Conservation (phyloP, 2,329 filamentous ascomycete species). For the Aspergillus uvarum region DNA sequence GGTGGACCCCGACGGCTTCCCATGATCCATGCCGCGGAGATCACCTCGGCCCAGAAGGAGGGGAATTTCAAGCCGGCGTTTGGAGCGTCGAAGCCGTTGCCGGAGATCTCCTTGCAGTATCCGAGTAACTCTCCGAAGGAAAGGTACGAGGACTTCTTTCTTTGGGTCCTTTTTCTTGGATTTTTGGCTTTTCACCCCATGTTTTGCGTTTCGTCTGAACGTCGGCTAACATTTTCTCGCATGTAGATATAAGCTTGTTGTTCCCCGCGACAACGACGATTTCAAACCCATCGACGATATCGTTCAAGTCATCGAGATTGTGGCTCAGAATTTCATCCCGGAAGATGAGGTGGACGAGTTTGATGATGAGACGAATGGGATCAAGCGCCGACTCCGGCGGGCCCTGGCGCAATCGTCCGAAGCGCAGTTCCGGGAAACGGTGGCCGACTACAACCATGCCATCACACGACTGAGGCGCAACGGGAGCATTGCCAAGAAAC, state of each 20-base stretch:
- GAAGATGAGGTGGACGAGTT: constrained; percentile 66
- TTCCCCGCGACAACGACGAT: constrained; percentile 76
- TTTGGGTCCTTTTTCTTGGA: background rate
- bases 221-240: background rate
- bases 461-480: constrained; percentile 65
- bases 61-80: constrained; percentile 55
- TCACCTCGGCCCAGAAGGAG: constrained; percentile 44
- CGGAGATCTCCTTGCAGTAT: constrained; percentile 72
- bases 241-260: constrained; percentile 68
- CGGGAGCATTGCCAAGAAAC: constrained; percentile 69
- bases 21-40: constrained; percentile 52
- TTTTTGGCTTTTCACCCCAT: background rate
- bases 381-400: constrained; percentile 73
- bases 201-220: background rate
- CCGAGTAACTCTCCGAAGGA: constrained; percentile 71
- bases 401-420: constrained; percentile 67
- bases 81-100: constrained; percentile 44
- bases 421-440: constrained; percentile 69
- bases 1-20: constrained; percentile 33
- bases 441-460: constrained; percentile 74
- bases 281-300: constrained; percentile 68
- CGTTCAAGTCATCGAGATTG: constrained; percentile 65
- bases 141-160: constrained; percentile 49
- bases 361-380: constrained; percentile 69
- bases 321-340: constrained; percentile 75